Evolutionary conservation across 2,329 filamentous ascomycete species (phyloP).

Genomic region (Rhynchosporium graminicola): DNA sequence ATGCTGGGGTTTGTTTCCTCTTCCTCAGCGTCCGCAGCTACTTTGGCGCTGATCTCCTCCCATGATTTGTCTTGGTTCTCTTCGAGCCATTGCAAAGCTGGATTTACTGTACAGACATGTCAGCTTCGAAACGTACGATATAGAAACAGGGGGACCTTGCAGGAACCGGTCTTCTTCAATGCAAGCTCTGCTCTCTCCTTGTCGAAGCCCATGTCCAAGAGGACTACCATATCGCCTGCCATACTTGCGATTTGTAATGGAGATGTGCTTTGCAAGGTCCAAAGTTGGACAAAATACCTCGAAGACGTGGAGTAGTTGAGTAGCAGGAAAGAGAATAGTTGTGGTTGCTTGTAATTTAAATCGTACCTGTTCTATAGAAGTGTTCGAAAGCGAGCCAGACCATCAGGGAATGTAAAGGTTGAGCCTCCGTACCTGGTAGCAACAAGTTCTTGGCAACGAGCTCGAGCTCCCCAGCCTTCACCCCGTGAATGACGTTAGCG

Average conservation of each 20-base stretch:
- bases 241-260: background rate
- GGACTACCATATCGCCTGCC: slow-evolving; percentile 56
- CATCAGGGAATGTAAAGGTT: too few relatives aligned
- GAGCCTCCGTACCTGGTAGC: too few relatives aligned
- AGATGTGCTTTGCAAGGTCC: background rate
- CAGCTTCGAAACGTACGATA: slow-evolving; percentile 19
- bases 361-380: too few relatives aligned
- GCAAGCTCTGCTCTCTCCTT: slow-evolving; percentile 79
- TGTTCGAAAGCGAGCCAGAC: too few relatives aligned
- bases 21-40: slow-evolving; percentile 33
- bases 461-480: background rate
- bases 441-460: too few relatives aligned
- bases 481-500: slow-evolving; percentile 12
- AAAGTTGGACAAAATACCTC: background rate
- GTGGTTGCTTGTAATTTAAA: too few relatives aligned
- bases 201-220: slow-evolving; percentile 80
- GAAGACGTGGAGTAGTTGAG: background rate
- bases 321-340: too few relatives aligned
- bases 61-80: slow-evolving; percentile 84
- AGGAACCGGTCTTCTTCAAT: slow-evolving; percentile 76
- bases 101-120: slow-evolving; percentile 62
- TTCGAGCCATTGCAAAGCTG: slow-evolving; percentile 92
- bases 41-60: slow-evolving; percentile 69
- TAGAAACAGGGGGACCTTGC: slow-evolving; percentile 51
- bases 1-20: slow-evolving; percentile 55